A percentile compares a stretch with the other conserved stretches of the same genome.
These are phyloP conservation scores for Misopates orontium DNA, from an alignment of 257 asterid species.

Conservation along the genomic window DNA sequence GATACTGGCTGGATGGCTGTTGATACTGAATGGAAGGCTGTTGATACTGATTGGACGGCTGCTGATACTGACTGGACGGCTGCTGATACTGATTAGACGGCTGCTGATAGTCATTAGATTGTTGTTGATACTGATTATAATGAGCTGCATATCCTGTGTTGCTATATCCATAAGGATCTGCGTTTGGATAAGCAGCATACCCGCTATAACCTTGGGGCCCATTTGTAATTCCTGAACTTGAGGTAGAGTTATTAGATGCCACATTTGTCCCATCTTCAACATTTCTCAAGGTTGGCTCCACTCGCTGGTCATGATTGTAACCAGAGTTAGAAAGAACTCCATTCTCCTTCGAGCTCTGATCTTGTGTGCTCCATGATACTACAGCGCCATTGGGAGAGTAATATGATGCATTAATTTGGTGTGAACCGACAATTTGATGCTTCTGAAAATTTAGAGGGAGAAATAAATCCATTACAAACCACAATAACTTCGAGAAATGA, in stretches of 20 bases:
- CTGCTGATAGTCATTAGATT: slow-evolving; percentile 36
- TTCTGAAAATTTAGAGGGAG: slow-evolving; percentile 43
- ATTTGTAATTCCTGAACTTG: slow-evolving; percentile 69
- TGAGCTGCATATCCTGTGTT: slow-evolving; percentile 67
- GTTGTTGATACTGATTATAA: slow-evolving; percentile 66
- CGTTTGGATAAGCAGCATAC: slow-evolving; percentile 61
- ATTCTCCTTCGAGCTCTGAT: slow-evolving; percentile 59
- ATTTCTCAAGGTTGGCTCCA: slow-evolving; percentile 43
- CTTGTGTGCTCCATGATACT: slow-evolving; percentile 59
- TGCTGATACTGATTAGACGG: slow-evolving; percentile 39
- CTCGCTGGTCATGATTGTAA: slow-evolving; percentile 55
- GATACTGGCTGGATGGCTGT: slow-evolving; percentile 15
- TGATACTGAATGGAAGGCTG: slow-evolving; percentile 23
- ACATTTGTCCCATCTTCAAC: slow-evolving; percentile 58
- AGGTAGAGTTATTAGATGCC: slow-evolving; percentile 53
- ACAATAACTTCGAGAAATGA: slow-evolving; percentile 20
- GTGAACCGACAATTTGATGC: slow-evolving; percentile 51
- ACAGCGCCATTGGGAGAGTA: slow-evolving; percentile 58
- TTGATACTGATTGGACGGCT: slow-evolving; percentile 18
- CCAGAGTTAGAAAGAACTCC: slow-evolving; percentile 57
- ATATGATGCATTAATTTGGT: slow-evolving; percentile 58
- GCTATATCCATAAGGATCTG: slow-evolving; percentile 76
- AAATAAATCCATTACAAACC: slow-evolving; percentile 18
- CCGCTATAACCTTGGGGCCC: slow-evolving; percentile 65
- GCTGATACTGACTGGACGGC: slow-evolving; percentile 24